Evolutionary conservation across 768 basidiomycete species (phyloP).

Genomic region (Ephemerocybe angulata): DNA sequence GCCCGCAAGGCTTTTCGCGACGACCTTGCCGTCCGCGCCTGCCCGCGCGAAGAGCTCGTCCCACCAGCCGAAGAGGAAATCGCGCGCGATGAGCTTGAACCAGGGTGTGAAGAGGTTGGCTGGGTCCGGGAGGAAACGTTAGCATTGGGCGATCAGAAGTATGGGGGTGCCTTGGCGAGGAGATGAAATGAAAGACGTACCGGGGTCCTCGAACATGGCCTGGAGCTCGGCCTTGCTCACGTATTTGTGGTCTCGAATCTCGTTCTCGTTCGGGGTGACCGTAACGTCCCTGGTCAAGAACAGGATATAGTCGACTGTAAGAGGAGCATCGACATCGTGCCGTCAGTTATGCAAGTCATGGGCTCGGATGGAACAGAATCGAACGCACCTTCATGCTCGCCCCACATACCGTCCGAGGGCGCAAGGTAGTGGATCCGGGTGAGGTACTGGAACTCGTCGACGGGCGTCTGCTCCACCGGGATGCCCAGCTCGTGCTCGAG

Average conservation of each 20-base stretch:
- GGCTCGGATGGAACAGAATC: too few relatives aligned
- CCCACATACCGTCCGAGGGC: constrained; percentile 89
- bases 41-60: constrained; percentile 74
- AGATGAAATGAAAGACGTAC: constrained; percentile 42
- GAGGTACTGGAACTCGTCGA: constrained; percentile 89
- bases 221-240: constrained; percentile 89
- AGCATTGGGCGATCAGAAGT: background rate
- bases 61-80: constrained; percentile 99
- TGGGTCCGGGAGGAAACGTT: constrained; percentile 27
- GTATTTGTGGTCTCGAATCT: constrained; percentile 88
- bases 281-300: constrained; percentile 89
- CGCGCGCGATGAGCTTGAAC: constrained; percentile 97
- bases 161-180: too few relatives aligned
- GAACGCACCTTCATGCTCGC: constrained; percentile 89
- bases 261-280: constrained; percentile 79
- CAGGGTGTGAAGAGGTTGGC: constrained; percentile 94
- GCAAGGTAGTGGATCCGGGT: constrained; percentile 98
- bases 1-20: constrained; percentile 61
- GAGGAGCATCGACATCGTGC: background rate
- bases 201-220: constrained; percentile 79
- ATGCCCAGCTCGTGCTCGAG: constrained; percentile 97
- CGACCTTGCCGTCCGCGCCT: constrained; percentile 50
- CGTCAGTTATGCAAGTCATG: background rate
- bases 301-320: constrained; percentile 92
- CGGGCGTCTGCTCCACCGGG: constrained; percentile 67